Base-by-base conservation (phyloP, 176 grass and related monocot genomes). In the Alloteropsis semialata region DNA sequence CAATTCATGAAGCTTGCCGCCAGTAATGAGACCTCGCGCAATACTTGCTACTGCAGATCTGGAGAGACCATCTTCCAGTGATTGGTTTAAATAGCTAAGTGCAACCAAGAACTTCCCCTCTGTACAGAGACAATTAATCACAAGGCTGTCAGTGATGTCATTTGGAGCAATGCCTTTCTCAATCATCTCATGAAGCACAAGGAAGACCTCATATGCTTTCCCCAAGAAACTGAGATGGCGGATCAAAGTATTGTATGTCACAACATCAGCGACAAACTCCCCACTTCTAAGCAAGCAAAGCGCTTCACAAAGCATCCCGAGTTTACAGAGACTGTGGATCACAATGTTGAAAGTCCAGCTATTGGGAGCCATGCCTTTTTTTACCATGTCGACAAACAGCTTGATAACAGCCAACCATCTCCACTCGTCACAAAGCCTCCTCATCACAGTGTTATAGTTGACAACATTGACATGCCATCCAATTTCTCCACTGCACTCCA, bases 391-490 rank as follows among this genome's bases (percentile, higher is more conserved):
- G 5, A 76, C 22, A 19, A 94, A 93, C 34, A 98, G 84, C 73
- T 98, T 98, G 46, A 94, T 48, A 58, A 89, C 95, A 74, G 73
- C 42, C 41, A 89, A 71, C 90, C 85, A 92, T 84, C 44, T 86
- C 79, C 78, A 33, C 57, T 72, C 88, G 76, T 94, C 81, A 27
- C 90, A 92, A 63, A 94, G 90, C 88, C 86, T 78, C 84, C 81
- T 85, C 92, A 98, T 98, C 73, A 98, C 92, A 2, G 95, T 97
- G 80, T 97, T 97, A 81, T 93, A 97, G 55, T 97, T 97, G 66
- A 93, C 84, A 44, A 93, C 88, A 84, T 78, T 85, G 18, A 76
- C 81, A 55, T 81, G 38, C 95, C 92, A 98, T 54, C 69, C 88
- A 66, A 94, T 41, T 49, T 94, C 82, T 53, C 37, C 46, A 81